phyloP scores from a whole-genome alignment of 306 rosid species.

The Vigna unguiculata region DNA sequence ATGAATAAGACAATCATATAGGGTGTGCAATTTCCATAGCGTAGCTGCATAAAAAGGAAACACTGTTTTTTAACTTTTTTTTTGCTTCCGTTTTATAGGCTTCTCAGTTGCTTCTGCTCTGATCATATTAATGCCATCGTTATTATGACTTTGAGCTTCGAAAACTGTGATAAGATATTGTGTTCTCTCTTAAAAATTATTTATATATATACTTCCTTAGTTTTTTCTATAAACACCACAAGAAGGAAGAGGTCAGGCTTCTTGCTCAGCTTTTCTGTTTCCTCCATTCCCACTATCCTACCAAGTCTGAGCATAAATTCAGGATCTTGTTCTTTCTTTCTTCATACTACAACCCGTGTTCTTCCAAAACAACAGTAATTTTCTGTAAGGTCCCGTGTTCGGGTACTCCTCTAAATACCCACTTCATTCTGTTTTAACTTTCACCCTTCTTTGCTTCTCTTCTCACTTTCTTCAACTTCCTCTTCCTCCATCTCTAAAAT shows the following conservation, averaged over 20 bases:
- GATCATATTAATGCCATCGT: constrained; percentile 60
- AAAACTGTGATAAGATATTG: constrained; percentile 61
- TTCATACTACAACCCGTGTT: constrained; percentile 46
- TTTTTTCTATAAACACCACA: constrained; percentile 59
- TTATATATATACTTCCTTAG: constrained; percentile 54
- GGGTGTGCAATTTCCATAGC: constrained; percentile 48
- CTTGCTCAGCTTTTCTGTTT: constrained; percentile 53
- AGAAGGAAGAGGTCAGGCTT: constrained; percentile 44
- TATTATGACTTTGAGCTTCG: constrained; percentile 68
- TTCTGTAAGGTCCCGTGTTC: constrained; percentile 43
- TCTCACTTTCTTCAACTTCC: not conserved
- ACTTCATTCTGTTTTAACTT: constrained; percentile 41
- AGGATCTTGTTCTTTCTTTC: constrained; percentile 51
- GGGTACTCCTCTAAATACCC: constrained; percentile 24
- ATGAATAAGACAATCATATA: constrained; percentile 31
- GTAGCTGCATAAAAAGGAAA: constrained; percentile 51
- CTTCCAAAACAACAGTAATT: constrained; percentile 33
- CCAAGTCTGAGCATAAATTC: constrained; percentile 40
- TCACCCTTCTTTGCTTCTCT: constrained; percentile 3
- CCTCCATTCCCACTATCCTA: constrained; percentile 36
- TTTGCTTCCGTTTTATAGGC: constrained; percentile 64
- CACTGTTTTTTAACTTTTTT: constrained; percentile 44
- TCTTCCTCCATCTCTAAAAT: constrained; percentile 4
- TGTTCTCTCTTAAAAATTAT: constrained; percentile 35
- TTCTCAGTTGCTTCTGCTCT: constrained; percentile 51